Base-by-base conservation (phyloP, 108 stramenopile genomes). In the Fistulifera pelliculosa region DNA sequence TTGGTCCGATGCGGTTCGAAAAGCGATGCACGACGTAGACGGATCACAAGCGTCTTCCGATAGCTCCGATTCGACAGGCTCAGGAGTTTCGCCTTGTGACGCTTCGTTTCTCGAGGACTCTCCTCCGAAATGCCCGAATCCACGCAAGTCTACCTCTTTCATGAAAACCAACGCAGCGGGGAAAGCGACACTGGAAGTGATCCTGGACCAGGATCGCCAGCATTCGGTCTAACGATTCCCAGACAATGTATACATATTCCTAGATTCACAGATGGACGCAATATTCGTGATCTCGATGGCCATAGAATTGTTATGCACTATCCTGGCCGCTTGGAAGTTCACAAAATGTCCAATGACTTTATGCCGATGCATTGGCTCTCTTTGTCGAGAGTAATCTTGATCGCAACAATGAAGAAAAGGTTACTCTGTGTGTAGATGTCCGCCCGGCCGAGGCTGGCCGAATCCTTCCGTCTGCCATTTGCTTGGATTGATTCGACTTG, bases 371-470 rank as follows among this genome's bases (percentile, higher is more conserved):
- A 16, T 60, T 81, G 26, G 79, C 81, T 6, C 63, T 75, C 10
- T 24, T 27, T 17, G 15, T 54, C 14, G 79, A 85, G 31, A 54
- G 68, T 25, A 62, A 60, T 25, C 51, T 78, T 19, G 66, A 60
- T 24, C 65, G 80, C 39, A 16, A 52, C 35, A 56, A 49, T 44
- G 35, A 49, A 11, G 83, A 85, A 56, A 54, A 49, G n/a, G 47
- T 85, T 24, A 74, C 76, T 31, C 61, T 88, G 10, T 27, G 76
- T 13, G 59, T 83, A 41, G 87, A 88, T 56, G 69, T 82, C 10
- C 75, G 87, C 18, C 79, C 39, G 87, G 87, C n/a, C 47, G 53
- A 41, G 81, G 81, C 15, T 89, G 87, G 87, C 57, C 78, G 13
- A 89, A 89, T 56, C 59, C 69, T 1, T 64, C 70, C 15, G 77